Percentiles rank a stretch among this genome's conserved stretches.
These are phyloP conservation scores for Penicillium lagena DNA, from an alignment of 495 filamentous ascomycete species.

Conservation along the genomic window DNA sequence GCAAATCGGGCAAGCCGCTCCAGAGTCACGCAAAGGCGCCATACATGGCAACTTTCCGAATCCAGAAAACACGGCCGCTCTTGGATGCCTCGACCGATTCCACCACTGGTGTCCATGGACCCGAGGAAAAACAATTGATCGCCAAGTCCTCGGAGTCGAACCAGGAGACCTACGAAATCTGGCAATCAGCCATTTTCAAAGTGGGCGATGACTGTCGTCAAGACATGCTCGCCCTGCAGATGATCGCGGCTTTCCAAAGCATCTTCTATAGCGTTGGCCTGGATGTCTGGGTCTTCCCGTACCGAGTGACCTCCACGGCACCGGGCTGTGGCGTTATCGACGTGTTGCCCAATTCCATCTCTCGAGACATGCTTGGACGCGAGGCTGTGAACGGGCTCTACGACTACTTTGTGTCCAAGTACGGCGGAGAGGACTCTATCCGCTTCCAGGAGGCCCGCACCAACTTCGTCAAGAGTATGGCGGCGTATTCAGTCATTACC, in stretches of 20 bases:
- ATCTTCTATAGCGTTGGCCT: slow-evolving; percentile 93
- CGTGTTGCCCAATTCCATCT: slow-evolving; percentile 94
- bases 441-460: slow-evolving; percentile 91
- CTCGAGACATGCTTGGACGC: slow-evolving; percentile 95
- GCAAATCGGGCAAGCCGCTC: slow-evolving; percentile 92
- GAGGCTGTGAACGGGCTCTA: slow-evolving; percentile 97
- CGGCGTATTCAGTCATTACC: slow-evolving; percentile 97
- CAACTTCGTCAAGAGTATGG: slow-evolving; percentile 99
- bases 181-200: slow-evolving; percentile 99
- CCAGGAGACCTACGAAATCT: slow-evolving; percentile 70
- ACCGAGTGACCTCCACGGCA: slow-evolving; percentile 96
- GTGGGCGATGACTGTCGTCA: slow-evolving; percentile 98
- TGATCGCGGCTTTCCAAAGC: slow-evolving; percentile 94
- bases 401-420: slow-evolving; percentile 96
- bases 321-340: slow-evolving; percentile 98
- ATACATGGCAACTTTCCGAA: slow-evolving; percentile 97
- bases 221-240: slow-evolving; percentile 92
- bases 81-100: slow-evolving; percentile 14
- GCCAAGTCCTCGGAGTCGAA: slow-evolving; percentile 32
- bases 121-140: slow-evolving; percentile 46
- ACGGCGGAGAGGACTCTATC: slow-evolving; percentile 90
- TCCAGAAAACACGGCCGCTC: slow-evolving; percentile 66
- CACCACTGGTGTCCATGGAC: slow-evolving; percentile 15
- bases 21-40: slow-evolving; percentile 98
- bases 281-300: slow-evolving; percentile 95